Base-by-base conservation (phyloP, 1,139 yeast genomes). In the Wickerhamomyces sp. region DNA sequence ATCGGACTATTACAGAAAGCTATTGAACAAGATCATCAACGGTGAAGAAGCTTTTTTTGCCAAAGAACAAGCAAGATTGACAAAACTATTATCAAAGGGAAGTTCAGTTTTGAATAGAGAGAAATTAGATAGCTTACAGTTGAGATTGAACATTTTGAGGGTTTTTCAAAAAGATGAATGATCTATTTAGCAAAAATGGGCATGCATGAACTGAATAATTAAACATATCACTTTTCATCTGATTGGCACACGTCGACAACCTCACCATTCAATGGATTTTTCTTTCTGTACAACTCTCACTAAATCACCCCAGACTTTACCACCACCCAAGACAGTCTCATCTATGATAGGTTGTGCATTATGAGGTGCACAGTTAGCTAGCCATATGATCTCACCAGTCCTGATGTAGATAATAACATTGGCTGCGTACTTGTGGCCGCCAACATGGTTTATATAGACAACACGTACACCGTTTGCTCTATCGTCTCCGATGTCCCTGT, bases 401-500 rank as follows among this genome's bases (percentile, higher is more conserved):
- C 72, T 76, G 42, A 78, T 61, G 53, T 86, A 88, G 19, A 89
- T 72, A 36, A 87, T 69, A 3, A 86, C 84, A 58, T 91, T 91
- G 3, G 97, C 96, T 2, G 91, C 85, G 58, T 67, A 91, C 54
- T 91, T 91, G 60, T 91, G 98, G 3, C 97, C 97, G 4, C 98
- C 98, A 21, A 91, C 82, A 58, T 91, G 98, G 52, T 85, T 87
- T 16, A 84, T 70, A 49, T 59, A 87, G 4, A 71, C 66, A 4
- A 88, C 86, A 11, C 66, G 62, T 2, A 82, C 84, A 4, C 97
- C 97, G 25, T 70, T 78, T 0, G 86, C 78, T 34, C 89, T 68
- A 31, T 66, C 68, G 53, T 85, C 95, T 5, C 86, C 80, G 26
- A 61, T 52, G 57, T 89, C 96, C 49, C 97, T 70, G 48, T 75